These are phyloP conservation scores for Salix purpurea DNA, from an alignment of 345 rosid genomes.

Conservation along the genomic window DNA sequence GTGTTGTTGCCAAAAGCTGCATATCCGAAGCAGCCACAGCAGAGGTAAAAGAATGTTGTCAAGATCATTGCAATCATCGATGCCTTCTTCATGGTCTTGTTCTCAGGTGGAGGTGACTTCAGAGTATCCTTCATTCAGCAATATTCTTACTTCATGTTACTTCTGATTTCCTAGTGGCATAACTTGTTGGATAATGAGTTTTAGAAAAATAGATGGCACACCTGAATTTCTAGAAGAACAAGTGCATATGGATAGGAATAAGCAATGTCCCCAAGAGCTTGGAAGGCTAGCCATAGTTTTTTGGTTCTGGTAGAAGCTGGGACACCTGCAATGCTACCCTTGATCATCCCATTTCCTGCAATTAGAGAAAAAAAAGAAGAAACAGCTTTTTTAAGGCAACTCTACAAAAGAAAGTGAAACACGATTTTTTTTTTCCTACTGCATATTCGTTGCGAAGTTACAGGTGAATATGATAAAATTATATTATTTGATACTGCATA, in stretches of 20 bases:
- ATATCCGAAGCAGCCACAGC: constrained; percentile 14
- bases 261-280: constrained; percentile 35
- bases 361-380: not conserved
- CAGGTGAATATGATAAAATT: no score
- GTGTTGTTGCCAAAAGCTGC: constrained; percentile 8
- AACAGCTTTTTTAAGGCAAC: not conserved
- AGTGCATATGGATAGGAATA: constrained; percentile 31
- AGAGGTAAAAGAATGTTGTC: constrained; percentile 16
- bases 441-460: not conserved
- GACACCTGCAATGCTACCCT: constrained; percentile 31
- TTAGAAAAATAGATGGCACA: not conserved
- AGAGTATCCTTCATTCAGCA: constrained; percentile 38
- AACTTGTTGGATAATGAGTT: not conserved
- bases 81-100: constrained; percentile 16
- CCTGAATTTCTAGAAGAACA: constrained; percentile 41
- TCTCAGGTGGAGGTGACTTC: constrained; percentile 22
- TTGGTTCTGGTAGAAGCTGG: constrained; percentile 14
- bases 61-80: not conserved
- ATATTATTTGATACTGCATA: no score
- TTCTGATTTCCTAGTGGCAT: not conserved
- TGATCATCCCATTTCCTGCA: constrained; percentile 32
- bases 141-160: not conserved
- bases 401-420: not conserved
- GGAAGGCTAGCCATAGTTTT: constrained; percentile 16
- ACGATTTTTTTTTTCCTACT: not conserved